phyloP scores from a whole-genome alignment of 78 protist species.

The Dictyostelium purpureum region DNA sequence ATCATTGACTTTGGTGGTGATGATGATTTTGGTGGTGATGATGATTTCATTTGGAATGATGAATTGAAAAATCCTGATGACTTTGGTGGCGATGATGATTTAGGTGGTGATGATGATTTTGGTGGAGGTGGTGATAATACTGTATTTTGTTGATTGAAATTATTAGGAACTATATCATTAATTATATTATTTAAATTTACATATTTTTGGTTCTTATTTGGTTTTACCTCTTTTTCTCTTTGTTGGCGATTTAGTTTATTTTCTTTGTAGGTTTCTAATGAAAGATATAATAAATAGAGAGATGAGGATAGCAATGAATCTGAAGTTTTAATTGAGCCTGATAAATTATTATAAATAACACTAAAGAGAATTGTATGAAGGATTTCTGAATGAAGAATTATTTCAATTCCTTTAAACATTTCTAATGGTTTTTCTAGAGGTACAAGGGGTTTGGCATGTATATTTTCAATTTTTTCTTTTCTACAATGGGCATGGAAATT shows the following conservation, averaged over 20 bases:
- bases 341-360: slow-evolving; percentile 1
- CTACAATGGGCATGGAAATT: background rate
- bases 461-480: background rate
- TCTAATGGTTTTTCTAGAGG: background rate
- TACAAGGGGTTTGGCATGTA: background rate
- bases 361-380: slow-evolving; percentile 17
- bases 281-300: background rate
- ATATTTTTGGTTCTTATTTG: too few species aligned
- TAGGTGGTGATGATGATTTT: background rate
- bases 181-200: too few species aligned
- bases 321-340: background rate
- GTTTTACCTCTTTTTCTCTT: background rate
- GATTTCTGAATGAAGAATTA: slow-evolving; percentile 23
- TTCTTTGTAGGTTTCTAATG: background rate
- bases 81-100: background rate
- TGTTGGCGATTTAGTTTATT: background rate
- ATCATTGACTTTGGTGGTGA: too few species aligned
- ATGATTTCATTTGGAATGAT: too few species aligned
- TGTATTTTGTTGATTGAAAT: background rate
- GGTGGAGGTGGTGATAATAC: too few species aligned
- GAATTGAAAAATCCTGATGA: background rate
- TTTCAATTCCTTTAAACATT: background rate
- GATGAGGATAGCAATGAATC: slow-evolving; percentile 11
- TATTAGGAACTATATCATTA: background rate
- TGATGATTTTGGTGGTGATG: too few species aligned